phyloP scores from a whole-genome alignment of 371 early-diverging fungal genomes.

The Mortierella sp. region DNA sequence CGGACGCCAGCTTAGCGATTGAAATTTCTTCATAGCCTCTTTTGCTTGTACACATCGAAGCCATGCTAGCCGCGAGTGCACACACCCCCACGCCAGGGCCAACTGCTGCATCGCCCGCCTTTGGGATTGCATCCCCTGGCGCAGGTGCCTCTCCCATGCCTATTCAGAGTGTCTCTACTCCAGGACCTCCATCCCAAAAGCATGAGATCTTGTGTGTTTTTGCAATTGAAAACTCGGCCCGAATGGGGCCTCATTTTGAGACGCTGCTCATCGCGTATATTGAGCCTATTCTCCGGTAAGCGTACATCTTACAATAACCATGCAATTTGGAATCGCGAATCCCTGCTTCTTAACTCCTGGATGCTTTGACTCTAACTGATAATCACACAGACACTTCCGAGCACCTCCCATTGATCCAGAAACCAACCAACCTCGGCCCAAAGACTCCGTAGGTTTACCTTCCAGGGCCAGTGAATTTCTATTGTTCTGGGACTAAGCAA shows the following conservation, averaged over 20 bases:
- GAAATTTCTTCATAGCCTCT: not conserved
- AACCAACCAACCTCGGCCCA: conserved; percentile 63
- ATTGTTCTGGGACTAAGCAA: no score
- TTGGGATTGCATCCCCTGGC: conserved; percentile 45
- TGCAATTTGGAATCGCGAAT: not conserved
- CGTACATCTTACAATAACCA: not conserved
- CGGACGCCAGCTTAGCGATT: no score
- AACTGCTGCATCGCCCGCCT: conserved; percentile 44
- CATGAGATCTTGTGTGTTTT: conserved; percentile 69
- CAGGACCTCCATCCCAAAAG: conserved; percentile 50
- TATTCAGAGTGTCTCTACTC: conserved; percentile 46
- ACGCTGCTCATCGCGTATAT: conserved; percentile 63
- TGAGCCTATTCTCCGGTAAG: conserved; percentile 68
- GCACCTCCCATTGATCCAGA: conserved; percentile 65
- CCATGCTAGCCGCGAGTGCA: conserved; percentile 45
- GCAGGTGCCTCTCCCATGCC: conserved; percentile 50
- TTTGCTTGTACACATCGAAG: not conserved
- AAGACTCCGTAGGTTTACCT: conserved; percentile 59
- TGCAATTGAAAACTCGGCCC: conserved; percentile 69
- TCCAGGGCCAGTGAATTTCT: not conserved
- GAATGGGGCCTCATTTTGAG: conserved; percentile 64
- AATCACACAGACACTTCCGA: conserved; percentile 61
- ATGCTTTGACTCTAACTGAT: not conserved
- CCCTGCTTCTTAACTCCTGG: not conserved
- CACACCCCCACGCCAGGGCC: conserved; percentile 43